Base-by-base conservation (phyloP, 352 stramenopile species). In the Peronospora destructor region DNA sequence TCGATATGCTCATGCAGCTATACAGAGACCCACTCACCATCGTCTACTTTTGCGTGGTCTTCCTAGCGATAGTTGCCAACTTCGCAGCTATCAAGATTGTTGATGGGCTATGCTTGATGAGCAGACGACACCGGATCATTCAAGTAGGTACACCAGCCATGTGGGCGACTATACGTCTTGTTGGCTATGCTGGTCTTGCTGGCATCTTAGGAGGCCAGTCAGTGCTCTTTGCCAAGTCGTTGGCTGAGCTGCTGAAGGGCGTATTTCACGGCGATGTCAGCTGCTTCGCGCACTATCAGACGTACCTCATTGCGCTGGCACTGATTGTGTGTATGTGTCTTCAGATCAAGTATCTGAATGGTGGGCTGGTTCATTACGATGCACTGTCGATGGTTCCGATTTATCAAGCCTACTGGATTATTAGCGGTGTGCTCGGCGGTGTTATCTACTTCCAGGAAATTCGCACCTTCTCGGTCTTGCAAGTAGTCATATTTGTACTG, bases 371-470 rank as follows among this genome's bases (percentile, higher is more conserved):
- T 8, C 66, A 84, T 44, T 94, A 85, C 48, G 84, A 94, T 50
- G 84, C 84, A 32, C 65, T 94, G 0, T 85, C 76, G 6, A 72
- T 94, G 28, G 80, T 94, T 16, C 84, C 84, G 0, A 77, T 94
- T 11, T 92, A 91, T 50, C 84, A 94, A 55, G 76, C 72, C 5
- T 96, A 95, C 51, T 96, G 84, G 73, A 94, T 95, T 52, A 84
- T 95, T 48, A 92, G 70, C 14, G 81, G 83, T 8, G 82, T 96
- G 25, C 65, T 95, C 0, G 87, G 89, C 9, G 89, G 87, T 1
- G 73, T 87, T 23, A 82, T 96, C 23, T 97, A 96, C 65, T 97
- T 96, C 59, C 73, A 95, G 44, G 89, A 97, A 56, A 89, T 89
- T 45, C 75, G 76, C 25, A 68, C 69, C 4, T 88, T 95, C 46